A percentile compares a stretch with the other conserved stretches of the same genome.
These are phyloP conservation scores for Rachicladosporium sp. DNA, from an alignment of 2,329 filamentous ascomycete genomes.

Conservation along the genomic window DNA sequence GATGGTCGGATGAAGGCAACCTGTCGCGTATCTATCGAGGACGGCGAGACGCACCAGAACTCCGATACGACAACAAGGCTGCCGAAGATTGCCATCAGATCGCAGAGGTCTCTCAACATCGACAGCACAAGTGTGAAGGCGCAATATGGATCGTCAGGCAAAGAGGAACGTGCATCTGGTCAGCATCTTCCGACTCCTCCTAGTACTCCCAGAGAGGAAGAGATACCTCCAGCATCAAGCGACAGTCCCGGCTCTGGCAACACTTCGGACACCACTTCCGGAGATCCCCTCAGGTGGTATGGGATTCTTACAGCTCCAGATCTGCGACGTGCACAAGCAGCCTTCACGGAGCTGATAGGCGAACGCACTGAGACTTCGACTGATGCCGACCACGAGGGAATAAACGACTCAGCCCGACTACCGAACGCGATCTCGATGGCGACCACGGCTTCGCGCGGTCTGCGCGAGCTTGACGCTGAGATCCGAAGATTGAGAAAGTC, in stretches of 20 bases:
- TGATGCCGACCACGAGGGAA: neutral
- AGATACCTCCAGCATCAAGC: neutral
- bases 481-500: slow-evolving; percentile 46
- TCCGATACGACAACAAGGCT: too few relatives aligned
- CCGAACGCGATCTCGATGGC: slow-evolving; percentile 43
- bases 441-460: slow-evolving; percentile 44
- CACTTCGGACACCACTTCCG: too few relatives aligned
- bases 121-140: too few relatives aligned
- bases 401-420: neutral
- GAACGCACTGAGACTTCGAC: slow-evolving; percentile 20
- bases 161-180: too few relatives aligned
- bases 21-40: slow-evolving; percentile 18
- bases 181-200: too few relatives aligned
- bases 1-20: slow-evolving; percentile 60
- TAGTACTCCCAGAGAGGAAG: too few relatives aligned
- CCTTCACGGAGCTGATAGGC: slow-evolving; percentile 43
- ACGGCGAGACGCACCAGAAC: too few relatives aligned
- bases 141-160: too few relatives aligned
- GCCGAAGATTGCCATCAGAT: too few relatives aligned
- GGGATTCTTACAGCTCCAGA: slow-evolving; percentile 40
- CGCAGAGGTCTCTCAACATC: too few relatives aligned
- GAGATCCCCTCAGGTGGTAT: slow-evolving; percentile 47
- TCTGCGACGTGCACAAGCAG: slow-evolving; percentile 45
- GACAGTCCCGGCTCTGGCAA: too few relatives aligned
- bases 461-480: slow-evolving; percentile 55